Conservation (phyloP, 352 stramenopile species). For the Phytophthora aleatoria region DNA sequence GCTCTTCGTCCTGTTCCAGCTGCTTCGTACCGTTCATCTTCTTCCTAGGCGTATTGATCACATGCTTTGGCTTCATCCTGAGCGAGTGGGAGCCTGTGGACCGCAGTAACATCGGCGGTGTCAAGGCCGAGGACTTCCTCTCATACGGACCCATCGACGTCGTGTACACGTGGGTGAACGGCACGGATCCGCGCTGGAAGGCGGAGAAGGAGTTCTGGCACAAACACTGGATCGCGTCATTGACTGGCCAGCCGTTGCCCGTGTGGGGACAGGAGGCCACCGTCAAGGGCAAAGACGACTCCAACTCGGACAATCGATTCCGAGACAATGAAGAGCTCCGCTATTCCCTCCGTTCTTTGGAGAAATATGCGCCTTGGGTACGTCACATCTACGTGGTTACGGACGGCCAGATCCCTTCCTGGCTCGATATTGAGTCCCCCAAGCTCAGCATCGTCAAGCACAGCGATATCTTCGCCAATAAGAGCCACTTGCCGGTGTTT, state of each 20-base stretch:
- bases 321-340: constrained; percentile 94
- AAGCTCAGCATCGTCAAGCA: constrained; percentile 91
- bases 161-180: constrained; percentile 97
- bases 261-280: constrained; percentile 46
- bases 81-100: constrained; percentile 27
- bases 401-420: constrained; percentile 93
- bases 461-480: constrained; percentile 90
- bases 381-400: constrained; percentile 95
- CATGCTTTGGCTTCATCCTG: constrained; percentile 15
- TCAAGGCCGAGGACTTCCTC: constrained; percentile 56
- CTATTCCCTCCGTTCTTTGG: constrained; percentile 92
- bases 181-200: constrained; percentile 93
- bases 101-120: constrained; percentile 70
- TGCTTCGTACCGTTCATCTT: constrained; percentile 11
- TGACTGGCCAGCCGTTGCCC: constrained; percentile 80
- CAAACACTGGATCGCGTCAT: constrained; percentile 86
- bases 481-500: constrained; percentile 92
- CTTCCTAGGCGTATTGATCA: constrained; percentile 15
- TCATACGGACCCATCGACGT: constrained; percentile 92
- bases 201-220: constrained; percentile 89
- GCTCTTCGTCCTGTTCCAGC: not conserved
- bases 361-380: constrained; percentile 96
- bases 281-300: constrained; percentile 69
- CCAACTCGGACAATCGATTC: constrained; percentile 91
- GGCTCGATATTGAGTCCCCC: constrained; percentile 88